Evolutionary conservation across 2,329 filamentous ascomycete species (phyloP).

Genomic region (Lecanicillium sp.): DNA sequence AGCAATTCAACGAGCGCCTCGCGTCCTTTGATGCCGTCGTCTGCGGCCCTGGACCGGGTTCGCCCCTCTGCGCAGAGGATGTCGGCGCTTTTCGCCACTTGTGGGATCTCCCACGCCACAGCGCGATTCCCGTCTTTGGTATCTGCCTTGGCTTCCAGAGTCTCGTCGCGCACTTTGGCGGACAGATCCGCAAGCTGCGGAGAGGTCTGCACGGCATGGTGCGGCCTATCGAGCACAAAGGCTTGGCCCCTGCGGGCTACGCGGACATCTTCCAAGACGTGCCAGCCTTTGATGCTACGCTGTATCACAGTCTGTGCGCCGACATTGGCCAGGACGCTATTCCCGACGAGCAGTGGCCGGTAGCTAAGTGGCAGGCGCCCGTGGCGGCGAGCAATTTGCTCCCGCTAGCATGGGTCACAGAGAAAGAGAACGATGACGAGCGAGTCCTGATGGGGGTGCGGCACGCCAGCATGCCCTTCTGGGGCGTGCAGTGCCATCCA

Average conservation of each 20-base stretch:
- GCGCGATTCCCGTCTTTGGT: conserved; percentile 71
- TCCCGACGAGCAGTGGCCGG: conserved; percentile 29
- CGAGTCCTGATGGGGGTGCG: conserved; percentile 70
- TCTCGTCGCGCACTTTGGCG: conserved; percentile 63
- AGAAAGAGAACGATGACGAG: conserved; percentile 35
- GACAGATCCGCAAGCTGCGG: conserved; percentile 57
- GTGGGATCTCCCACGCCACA: conserved; percentile 58
- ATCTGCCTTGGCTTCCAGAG: conserved; percentile 90
- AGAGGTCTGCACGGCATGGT: conserved; percentile 80
- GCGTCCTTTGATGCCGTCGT: conserved; percentile 74
- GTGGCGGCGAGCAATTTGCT: conserved; percentile 36
- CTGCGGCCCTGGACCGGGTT: conserved; percentile 84
- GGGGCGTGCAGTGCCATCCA: conserved; percentile 86
- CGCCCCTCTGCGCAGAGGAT: conserved; percentile 64
- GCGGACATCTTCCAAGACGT: conserved; percentile 61
- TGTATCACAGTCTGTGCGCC: conserved; percentile 64
- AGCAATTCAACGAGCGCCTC: conserved; percentile 35
- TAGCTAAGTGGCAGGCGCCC: conserved; percentile 34
- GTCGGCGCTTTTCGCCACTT: conserved; percentile 75
- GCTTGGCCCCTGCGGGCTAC: conserved; percentile 13
- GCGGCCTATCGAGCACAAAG: conserved; percentile 55
- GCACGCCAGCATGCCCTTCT: conserved; percentile 66
- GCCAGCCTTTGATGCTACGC: conserved; percentile 59
- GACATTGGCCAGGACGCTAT: conserved; percentile 46
- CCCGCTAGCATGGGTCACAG: conserved; percentile 58